A percentile compares a stretch with the other conserved stretches of the same genome.
Evolutionary conservation across 2,329 filamentous ascomycete genomes (phyloP).

Genomic region (Fusarium caatingaense): DNA sequence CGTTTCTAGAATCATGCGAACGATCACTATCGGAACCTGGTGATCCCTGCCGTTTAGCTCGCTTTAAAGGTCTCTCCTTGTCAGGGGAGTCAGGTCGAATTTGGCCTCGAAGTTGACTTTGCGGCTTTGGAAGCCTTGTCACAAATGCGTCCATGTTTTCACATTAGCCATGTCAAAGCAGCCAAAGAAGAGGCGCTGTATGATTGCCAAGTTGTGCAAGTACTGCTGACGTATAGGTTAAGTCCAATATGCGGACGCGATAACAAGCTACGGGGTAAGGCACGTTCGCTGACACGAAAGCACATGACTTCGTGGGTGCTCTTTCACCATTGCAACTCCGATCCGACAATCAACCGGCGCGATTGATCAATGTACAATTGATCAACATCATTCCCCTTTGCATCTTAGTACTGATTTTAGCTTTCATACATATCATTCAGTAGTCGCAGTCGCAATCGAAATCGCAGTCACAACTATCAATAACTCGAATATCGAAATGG

Average conservation of each 20-base stretch:
- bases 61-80: conserved; percentile 47
- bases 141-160: conserved; percentile 55
- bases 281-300: conserved; percentile 51
- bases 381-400: conserved; percentile 1
- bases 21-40: conserved; percentile 40
- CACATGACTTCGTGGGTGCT: conserved; percentile 50
- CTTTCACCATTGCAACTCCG: not conserved
- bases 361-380: conserved; percentile 8
- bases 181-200: not conserved
- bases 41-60: conserved; percentile 46
- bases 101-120: conserved; percentile 20
- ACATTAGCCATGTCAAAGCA: conserved; percentile 19
- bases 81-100: conserved; percentile 15
- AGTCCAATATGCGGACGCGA: conserved; percentile 30
- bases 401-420: not conserved
- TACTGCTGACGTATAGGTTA: not conserved
- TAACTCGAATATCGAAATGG: conserved; percentile 42
- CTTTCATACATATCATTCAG: conserved; percentile 2
- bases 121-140: conserved; percentile 45
- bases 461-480: not conserved
- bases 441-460: conserved; percentile 9
- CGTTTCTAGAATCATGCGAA: conserved; percentile 35
- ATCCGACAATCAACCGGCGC: conserved; percentile 45
- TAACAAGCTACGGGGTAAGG: conserved; percentile 11
- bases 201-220: not conserved